Evolutionary conservation across 2,329 filamentous ascomycete species (phyloP), one percentile per base, ranked within the genome.

Genomic region (Pseudopithomyces maydicus): DNA sequence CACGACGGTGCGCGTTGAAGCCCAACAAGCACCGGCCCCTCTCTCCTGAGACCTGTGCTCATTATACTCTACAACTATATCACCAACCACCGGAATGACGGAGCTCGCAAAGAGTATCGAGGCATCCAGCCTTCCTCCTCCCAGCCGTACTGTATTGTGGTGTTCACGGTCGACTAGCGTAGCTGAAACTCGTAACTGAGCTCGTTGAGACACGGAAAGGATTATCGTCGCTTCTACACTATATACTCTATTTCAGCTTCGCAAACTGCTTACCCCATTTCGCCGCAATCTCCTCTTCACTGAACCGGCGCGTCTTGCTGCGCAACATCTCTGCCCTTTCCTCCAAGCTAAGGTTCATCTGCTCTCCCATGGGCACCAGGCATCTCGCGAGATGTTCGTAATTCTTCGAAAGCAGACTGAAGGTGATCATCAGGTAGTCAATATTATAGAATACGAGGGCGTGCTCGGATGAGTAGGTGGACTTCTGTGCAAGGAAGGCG

Each of bases 401-500:
- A 69, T 93, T 86, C 73, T 91, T 91, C 57, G 81, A 80, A 66
- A 93, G 68, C 17, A 93, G 75, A 42, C 83, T 83, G 33, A 90
- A 73, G 0, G 90, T 91, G 58, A 93, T 85, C 81, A 91, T 88
- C 50, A 93, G 77, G 71, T 91, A 94, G 74, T 93, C 90, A 65
- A 94, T 91, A 67, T 92, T 88, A 73, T 89, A 87, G 70, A 94
- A 93, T 6, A 92, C 88, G 6, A 94, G 81, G 0, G 90, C 90
- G 19, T 86, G 79, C 68, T 91, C 87, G 7, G 80, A 75, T 0
- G 84, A 81, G 67, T 93, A 94, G 2, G 81, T 82, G 22, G 84
- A 77, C 74, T 91, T 92, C 44, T 86, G 84, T 64, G 87, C 82
- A 1, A 93, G 78, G 74, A 94, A 92, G 6, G 89, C 85, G 12